A percentile compares a stretch with the other conserved stretches of the same genome.
phyloP scores from a whole-genome alignment of 495 filamentous ascomycete genomes.

The Aspergillus taichungensis region DNA sequence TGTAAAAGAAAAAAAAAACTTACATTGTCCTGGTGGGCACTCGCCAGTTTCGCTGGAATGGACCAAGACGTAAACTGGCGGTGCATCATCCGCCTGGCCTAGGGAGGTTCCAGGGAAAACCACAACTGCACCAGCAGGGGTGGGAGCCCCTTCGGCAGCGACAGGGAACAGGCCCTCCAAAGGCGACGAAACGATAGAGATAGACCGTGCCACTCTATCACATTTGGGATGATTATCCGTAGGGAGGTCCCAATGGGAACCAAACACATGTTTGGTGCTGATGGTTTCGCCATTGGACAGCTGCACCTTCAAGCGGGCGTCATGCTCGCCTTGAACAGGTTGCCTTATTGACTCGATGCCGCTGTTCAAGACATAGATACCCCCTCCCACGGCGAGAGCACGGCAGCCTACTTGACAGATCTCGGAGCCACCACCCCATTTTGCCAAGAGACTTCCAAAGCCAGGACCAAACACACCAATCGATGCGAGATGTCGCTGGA shows the following conservation, averaged over 20 bases:
- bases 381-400: conserved; percentile 85
- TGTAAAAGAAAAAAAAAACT: conserved; percentile 35
- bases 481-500: conserved; percentile 75
- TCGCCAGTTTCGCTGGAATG: conserved; percentile 85
- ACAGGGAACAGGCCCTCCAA: conserved; percentile 60
- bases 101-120: conserved; percentile 54
- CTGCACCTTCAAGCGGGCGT: conserved; percentile 31
- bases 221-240: conserved; percentile 6
- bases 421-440: conserved; percentile 91
- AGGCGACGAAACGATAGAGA: conserved; percentile 62
- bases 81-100: conserved; percentile 19
- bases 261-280: conserved; percentile 48
- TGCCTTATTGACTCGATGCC: conserved; percentile 40
- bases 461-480: conserved; percentile 81
- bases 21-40: conserved; percentile 80
- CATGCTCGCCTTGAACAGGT: conserved; percentile 5
- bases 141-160: conserved; percentile 61
- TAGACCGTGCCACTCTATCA: conserved; percentile 31
- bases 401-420: conserved; percentile 88
- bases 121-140: conserved; percentile 65
- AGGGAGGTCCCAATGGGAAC: conserved; percentile 34
- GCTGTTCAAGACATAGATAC: conserved; percentile 75
- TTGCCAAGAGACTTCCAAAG: conserved; percentile 76
- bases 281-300: conserved; percentile 55
- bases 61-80: conserved; percentile 63